Evolutionary conservation across 345 rosid species (phyloP).

Genomic region (Camelina hispida): DNA sequence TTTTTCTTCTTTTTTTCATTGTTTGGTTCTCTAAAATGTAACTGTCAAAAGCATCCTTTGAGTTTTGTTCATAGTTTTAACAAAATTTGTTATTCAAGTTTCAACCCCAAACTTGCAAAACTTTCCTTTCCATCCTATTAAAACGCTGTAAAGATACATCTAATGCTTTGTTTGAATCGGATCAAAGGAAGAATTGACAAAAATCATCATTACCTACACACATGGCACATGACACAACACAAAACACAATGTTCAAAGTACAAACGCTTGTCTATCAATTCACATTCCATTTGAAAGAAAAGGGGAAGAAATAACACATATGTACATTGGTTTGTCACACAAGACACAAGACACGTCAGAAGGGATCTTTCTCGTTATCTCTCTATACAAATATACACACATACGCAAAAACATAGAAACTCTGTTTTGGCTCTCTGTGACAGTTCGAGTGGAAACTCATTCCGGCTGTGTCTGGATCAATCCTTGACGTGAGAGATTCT

Average conservation of each 20-base stretch:
- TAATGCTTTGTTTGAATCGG: too few relatives aligned
- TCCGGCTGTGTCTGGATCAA: slow-evolving; percentile 51
- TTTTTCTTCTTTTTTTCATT: neutral
- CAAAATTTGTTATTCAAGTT: too few relatives aligned
- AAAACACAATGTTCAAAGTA: neutral
- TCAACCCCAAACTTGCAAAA: too few relatives aligned
- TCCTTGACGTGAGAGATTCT: slow-evolving; percentile 65
- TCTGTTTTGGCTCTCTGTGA: slow-evolving; percentile 14
- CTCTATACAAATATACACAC: neutral
- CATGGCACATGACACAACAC: too few relatives aligned
- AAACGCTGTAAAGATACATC: neutral
- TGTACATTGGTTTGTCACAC: neutral
- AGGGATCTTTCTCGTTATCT: neutral
- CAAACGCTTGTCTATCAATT: neutral
- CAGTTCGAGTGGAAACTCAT: slow-evolving; percentile 23
- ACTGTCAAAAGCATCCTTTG: neutral
- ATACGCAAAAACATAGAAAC: neutral
- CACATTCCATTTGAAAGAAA: neutral
- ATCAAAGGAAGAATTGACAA: too few relatives aligned
- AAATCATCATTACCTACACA: too few relatives aligned
- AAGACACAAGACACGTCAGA: neutral
- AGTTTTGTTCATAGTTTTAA: neutral
- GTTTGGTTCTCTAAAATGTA: neutral
- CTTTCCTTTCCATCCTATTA: too few relatives aligned
- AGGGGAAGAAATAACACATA: neutral